A percentile compares a stretch with the other conserved stretches of the same genome.
Conservation (phyloP, 2,329 filamentous ascomycete genomes). For the Coniella vitis region DNA sequence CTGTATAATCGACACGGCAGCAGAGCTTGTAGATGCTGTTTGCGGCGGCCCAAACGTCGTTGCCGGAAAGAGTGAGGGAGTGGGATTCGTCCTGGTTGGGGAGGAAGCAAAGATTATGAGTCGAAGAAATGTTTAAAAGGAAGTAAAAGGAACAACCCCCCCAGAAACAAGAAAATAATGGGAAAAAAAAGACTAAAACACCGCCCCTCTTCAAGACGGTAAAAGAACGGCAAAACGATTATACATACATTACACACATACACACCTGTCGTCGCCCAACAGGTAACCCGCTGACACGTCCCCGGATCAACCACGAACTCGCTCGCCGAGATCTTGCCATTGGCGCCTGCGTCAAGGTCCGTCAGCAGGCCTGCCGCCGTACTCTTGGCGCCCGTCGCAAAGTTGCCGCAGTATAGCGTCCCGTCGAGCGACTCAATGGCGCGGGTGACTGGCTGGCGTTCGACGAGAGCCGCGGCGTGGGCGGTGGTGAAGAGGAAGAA, state of each 20-base stretch:
- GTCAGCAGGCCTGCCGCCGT: not conserved
- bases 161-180: not conserved
- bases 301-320: not conserved
- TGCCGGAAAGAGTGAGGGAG: not conserved
- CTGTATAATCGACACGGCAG: constrained; percentile 1
- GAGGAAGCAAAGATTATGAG: not conserved
- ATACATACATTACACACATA: constrained; percentile 13
- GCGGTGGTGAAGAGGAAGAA: not conserved
- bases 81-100: not conserved
- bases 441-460: not conserved
- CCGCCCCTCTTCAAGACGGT: too few species aligned
- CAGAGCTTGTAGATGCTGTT: constrained; percentile 4
- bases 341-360: not conserved
- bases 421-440: constrained; percentile 7
- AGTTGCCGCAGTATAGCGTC: constrained; percentile 8
- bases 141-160: not conserved
- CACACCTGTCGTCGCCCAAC: constrained; percentile 6
- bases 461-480: not conserved
- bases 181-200: not conserved
- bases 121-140: too few species aligned
- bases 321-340: constrained; percentile 2
- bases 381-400: constrained; percentile 1
- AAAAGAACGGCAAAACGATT: not conserved
- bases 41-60: not conserved
- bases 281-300: constrained; percentile 7